A percentile compares a stretch with the other conserved stretches of the same genome.
phyloP scores from a whole-genome alignment of 1,284 basidiomycete species.

The Microbotryum lychnidis-dioicae region DNA sequence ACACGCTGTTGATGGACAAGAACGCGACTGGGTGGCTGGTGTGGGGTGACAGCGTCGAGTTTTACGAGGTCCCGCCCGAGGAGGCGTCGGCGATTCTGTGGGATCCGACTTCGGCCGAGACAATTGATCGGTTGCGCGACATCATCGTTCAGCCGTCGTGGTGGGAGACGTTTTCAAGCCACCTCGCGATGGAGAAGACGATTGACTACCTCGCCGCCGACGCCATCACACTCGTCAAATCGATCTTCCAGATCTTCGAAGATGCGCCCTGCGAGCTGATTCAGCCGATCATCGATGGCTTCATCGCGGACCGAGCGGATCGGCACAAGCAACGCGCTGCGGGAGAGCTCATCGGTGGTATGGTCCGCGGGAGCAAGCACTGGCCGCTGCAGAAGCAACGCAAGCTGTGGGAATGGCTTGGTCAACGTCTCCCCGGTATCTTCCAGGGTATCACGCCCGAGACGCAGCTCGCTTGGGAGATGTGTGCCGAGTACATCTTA shows the following conservation, averaged over 20 bases:
- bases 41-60: constrained; percentile 67
- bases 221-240: constrained; percentile 44
- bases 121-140: constrained; percentile 54
- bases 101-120: constrained; percentile 56
- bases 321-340: constrained; percentile 87
- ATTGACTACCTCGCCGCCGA: constrained; percentile 31
- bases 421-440: constrained; percentile 58
- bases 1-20: constrained; percentile 61
- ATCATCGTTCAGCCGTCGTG: constrained; percentile 52
- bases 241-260: constrained; percentile 48
- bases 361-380: constrained; percentile 69
- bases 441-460: constrained; percentile 51
- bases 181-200: constrained; percentile 35
- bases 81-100: constrained; percentile 53
- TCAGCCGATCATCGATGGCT: constrained; percentile 51
- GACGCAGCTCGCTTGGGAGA: constrained; percentile 43
- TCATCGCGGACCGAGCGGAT: constrained; percentile 57
- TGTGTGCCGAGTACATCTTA: constrained; percentile 49
- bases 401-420: constrained; percentile 73
- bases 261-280: constrained; percentile 51
- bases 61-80: constrained; percentile 51
- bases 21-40: constrained; percentile 73
- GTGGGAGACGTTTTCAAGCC: constrained; percentile 46
- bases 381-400: constrained; percentile 62
- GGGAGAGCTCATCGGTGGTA: constrained; percentile 73